Evolutionary conservation across 139 green algal genomes (phyloP), one percentile per base, ranked within the genome.

Genomic region (Tetradesmus obliquus): DNA sequence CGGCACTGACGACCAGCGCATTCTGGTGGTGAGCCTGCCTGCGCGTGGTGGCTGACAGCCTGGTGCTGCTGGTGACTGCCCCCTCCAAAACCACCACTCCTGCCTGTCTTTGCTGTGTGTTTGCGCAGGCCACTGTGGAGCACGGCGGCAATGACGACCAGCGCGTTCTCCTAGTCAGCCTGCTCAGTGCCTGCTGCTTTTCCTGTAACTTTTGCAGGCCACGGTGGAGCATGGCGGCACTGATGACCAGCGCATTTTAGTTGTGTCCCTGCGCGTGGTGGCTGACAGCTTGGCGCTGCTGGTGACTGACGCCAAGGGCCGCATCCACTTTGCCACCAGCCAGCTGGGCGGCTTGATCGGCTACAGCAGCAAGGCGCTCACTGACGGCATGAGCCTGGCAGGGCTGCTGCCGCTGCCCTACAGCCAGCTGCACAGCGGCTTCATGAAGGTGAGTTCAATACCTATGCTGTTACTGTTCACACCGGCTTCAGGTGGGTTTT

Each of bases 381-480:
- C 60, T 0, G 66, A 81, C 17, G 85, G 85, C 62, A 86, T 95
- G 79, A 89, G 90, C 57, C 58, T 95, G 51, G 80, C 89, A 5
- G 55, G 76, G 51, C 84, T 95, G 72, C 19, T 95, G 88, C 90
- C 91, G 54, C 79, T 91, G 17, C 93, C 93, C 62, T 94, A 86
- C 91, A 82, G 87, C 17, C 57, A 91, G 74, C 91, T 95, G 90
- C 93, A 95, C 81, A 60, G 82, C 10, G 92, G 91, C 24, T 95
- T 89, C 80, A 79, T 95, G n/a, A 91, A 88, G 93, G 93, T 93
- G 80, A 22, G 88, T 54, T 15, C n/a, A 13, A 13, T 24, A 83
- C 76, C 12, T 24, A 13, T 13, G 10, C 76, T 13, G n/a, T 24
- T 24, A 53, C 13, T 24, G 15, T 83, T 83, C 60, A 72, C 60